Base-by-base conservation (phyloP, 192 early-diverging fungal species). In the Gonapodya prolifera region DNA sequence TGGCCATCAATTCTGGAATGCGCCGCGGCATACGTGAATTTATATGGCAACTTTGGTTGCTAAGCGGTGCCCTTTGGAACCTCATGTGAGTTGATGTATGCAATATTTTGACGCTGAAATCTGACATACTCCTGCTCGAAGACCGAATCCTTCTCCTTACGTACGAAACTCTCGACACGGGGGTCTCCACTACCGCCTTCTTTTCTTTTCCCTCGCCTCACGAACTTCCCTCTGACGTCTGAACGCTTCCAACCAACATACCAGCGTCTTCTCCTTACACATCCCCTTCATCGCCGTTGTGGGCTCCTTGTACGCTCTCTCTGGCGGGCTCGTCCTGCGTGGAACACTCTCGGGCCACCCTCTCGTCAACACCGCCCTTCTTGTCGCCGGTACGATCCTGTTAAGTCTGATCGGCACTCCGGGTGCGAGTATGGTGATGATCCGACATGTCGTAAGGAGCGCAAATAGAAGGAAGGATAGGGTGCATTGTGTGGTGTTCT, bases 21-120 rank as follows among this genome's bases (percentile, higher is more conserved):
- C n/a, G n/a, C n/a, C n/a, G n/a, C n/a, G n/a, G n/a, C n/a, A n/a
- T n/a, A n/a, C n/a, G n/a, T n/a, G n/a, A n/a, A n/a, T n/a, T n/a
- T 33, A 2, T 80, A 75, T 83, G 78, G 2, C 87, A 86, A 78
- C 82, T 77, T 30, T 80, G 76, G 77, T 90, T 87, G 31, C 79
- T 77, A 33, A 79, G 31, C 33, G 69, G 2, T 16, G 75, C 82
- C 18, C 81, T 77, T n/a, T 74, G 8, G n/a, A 80, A n/a, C n/a
- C n/a, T n/a, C n/a, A n/a, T n/a, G n/a, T n/a, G n/a, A n/a, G n/a
- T n/a, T n/a, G n/a, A n/a, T n/a, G n/a, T n/a, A n/a, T n/a, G n/a
- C n/a, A n/a, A n/a, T n/a, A n/a, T n/a, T n/a, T n/a, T n/a, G n/a
- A n/a, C n/a, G n/a, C n/a, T n/a, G n/a, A n/a, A n/a, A n/a, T n/a